Percentiles rank a stretch among this genome's conserved stretches.
Conservation (phyloP, 768 basidiomycete genomes). For the Xerocomus brunneocitrinus region DNA sequence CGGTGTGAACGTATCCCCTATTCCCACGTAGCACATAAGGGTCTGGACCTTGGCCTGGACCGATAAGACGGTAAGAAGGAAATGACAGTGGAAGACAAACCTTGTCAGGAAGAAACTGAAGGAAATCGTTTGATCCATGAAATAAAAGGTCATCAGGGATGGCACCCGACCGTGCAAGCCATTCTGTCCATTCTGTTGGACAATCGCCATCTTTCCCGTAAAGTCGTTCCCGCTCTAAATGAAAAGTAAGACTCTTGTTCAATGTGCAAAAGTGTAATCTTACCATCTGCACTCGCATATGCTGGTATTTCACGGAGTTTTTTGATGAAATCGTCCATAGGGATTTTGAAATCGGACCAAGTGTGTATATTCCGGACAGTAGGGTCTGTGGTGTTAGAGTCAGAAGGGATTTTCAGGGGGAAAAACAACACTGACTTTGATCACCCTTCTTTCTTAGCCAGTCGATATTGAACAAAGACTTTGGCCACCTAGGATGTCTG, state of each 20-base stretch:
- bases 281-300: slow-evolving; percentile 40
- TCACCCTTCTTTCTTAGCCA: slow-evolving; percentile 42
- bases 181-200: slow-evolving; percentile 59
- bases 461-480: slow-evolving; percentile 49
- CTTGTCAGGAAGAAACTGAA: slow-evolving; percentile 49
- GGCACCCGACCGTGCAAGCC: slow-evolving; percentile 44
- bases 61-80: slow-evolving; percentile 2
- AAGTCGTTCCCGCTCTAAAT: slow-evolving; percentile 51
- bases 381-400: slow-evolving; percentile 40
- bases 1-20: slow-evolving; percentile 80
- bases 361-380: slow-evolving; percentile 60
- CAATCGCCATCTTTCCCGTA: slow-evolving; percentile 80
- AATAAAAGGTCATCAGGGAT: slow-evolving; percentile 54
- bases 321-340: slow-evolving; percentile 50
- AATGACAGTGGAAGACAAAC: slow-evolving; percentile 33
- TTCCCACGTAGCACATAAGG: slow-evolving; percentile 80
- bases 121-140: slow-evolving; percentile 50
- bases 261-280: not conserved
- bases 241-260: not conserved
- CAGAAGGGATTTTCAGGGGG: not conserved
- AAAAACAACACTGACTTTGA: slow-evolving; percentile 16
- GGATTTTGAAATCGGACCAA: slow-evolving; percentile 49
- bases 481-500: slow-evolving; percentile 50
- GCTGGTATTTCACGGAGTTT: slow-evolving; percentile 34
- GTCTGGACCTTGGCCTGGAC: slow-evolving; percentile 62